Percentiles rank a stretch among this genome's conserved stretches.
phyloP scores from a whole-genome alignment of 768 basidiomycete genomes.

The Tulasnella sp. region DNA sequence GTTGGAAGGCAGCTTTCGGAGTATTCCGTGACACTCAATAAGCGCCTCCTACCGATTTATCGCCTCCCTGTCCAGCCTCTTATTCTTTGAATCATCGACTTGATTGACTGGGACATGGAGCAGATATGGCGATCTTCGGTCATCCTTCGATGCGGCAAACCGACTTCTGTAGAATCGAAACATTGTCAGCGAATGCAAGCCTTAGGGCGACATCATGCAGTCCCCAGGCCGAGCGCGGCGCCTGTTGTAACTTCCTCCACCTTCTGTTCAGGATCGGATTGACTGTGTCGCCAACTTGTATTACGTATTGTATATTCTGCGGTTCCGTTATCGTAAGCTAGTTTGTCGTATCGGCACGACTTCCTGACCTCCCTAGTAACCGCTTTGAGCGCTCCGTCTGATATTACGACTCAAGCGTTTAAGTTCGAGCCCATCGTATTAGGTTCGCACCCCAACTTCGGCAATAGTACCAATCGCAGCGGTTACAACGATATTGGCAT shows the following conservation, averaged over 20 bases:
- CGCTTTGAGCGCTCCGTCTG: too few species aligned
- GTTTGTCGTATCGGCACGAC: not conserved
- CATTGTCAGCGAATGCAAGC: not conserved
- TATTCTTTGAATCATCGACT: not conserved
- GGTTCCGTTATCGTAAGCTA: not conserved
- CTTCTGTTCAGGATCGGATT: not conserved
- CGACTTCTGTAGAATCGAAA: not conserved
- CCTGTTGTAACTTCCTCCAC: not conserved
- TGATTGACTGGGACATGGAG: constrained; percentile 13
- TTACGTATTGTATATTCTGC: not conserved
- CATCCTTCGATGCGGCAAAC: not conserved
- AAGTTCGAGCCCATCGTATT: too few species aligned
- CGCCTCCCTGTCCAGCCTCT: constrained; percentile 1
- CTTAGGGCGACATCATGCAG: not conserved
- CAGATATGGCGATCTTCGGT: not conserved
- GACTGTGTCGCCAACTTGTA: not conserved
- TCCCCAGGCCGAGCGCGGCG: not conserved
- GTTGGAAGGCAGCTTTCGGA: constrained; percentile 9
- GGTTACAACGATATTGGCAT: too few species aligned
- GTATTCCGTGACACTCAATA: constrained; percentile 6
- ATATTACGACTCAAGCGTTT: too few species aligned
- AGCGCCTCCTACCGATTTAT: not conserved
- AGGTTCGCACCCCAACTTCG: too few species aligned
- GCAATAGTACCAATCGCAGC: too few species aligned
- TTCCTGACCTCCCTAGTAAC: too few species aligned